Base-by-base conservation (phyloP, 2,329 filamentous ascomycete genomes). In the Metarhizium anisopliae region DNA sequence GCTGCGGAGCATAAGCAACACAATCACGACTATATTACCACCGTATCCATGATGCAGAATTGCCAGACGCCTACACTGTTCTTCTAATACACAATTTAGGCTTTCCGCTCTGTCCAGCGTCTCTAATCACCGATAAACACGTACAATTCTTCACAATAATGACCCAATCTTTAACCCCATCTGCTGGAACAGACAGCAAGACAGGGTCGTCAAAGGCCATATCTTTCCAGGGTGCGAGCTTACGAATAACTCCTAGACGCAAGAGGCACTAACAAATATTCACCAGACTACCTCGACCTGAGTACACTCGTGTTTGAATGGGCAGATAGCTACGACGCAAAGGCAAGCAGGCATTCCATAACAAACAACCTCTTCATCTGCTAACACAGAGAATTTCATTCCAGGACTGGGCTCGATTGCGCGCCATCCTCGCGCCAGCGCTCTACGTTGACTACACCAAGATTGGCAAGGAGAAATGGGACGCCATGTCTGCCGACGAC, bases 321-420 rank as follows among this genome's bases (percentile, higher is more conserved):
- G 82, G 81, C 80, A 57, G 80, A 85, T 66, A 82, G 78, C 71
- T 84, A 83, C 68, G 81, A 85, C 68, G 78, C 73, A 67, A 86
- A 86, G 71, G 78, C 14, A 40, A 25, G 25, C 25, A 25, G 3
- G 4, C 36, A 10, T 40, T 10, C 36, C 36, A 40, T 1, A 40
- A 40, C 6, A 1, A 11, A 14, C 36, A 40, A 40, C 10, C 14
- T 40, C 36, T 14, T 14, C 4, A 14, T 14, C 10, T 4, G 36
- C 25, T 25, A 25, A 40, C 36, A 40, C 36, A 3, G 36, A 40
- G 10, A 3, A 3, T 10, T 11, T 8, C 2, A 40, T 40, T 10
- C 10, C 5, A 40, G 36, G 36, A 85, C 71, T 85, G 82, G 82
- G 68, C 73, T 4, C 76, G 82, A 53, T 76, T 85, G 42, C 64